A percentile compares a stretch with the other conserved stretches of the same genome.
Evolutionary conservation across 257 asterid species (phyloP).

Genomic region (Avicennia marina): DNA sequence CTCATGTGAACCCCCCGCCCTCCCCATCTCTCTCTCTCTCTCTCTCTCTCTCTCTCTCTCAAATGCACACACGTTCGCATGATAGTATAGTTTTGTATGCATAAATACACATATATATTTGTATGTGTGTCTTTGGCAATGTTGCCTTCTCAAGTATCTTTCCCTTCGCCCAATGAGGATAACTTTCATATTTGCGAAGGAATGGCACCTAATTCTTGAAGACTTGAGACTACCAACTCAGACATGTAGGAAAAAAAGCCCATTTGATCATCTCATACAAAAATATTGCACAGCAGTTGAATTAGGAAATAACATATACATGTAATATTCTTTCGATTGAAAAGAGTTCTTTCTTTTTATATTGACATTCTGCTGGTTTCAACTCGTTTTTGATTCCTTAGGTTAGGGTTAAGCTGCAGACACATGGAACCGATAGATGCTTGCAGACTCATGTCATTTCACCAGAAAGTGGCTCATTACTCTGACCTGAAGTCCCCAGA

Average conservation of each 20-base stretch:
- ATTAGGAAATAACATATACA: too few species aligned
- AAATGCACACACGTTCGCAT: neutral
- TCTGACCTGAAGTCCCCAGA: constrained; percentile 27
- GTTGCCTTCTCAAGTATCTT: constrained; percentile 22
- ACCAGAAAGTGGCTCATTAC: constrained; percentile 19
- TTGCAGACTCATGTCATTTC: constrained; percentile 20
- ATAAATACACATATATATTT: neutral
- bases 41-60: too few species aligned
- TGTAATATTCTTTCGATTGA: too few species aligned
- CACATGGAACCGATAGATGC: constrained; percentile 19
- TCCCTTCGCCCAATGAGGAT: constrained; percentile 21
- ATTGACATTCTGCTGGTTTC: constrained; percentile 23
- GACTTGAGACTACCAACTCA: too few species aligned
- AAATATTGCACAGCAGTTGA: too few species aligned
- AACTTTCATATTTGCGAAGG: constrained; percentile 23
- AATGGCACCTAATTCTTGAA: too few species aligned
- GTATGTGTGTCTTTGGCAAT: constrained; percentile 1
- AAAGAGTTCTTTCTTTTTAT: too few species aligned
- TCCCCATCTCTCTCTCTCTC: neutral
- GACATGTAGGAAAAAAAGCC: too few species aligned
- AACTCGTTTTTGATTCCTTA: constrained; percentile 21
- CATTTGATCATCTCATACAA: too few species aligned
- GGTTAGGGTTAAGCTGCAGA: constrained; percentile 8
- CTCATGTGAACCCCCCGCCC: constrained; percentile 19
- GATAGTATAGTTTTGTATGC: neutral